Percentiles rank a stretch among this genome's conserved stretches.
Evolutionary conservation across 2,329 filamentous ascomycete species (phyloP).

Genomic region (Biscogniauxia mediterranea): DNA sequence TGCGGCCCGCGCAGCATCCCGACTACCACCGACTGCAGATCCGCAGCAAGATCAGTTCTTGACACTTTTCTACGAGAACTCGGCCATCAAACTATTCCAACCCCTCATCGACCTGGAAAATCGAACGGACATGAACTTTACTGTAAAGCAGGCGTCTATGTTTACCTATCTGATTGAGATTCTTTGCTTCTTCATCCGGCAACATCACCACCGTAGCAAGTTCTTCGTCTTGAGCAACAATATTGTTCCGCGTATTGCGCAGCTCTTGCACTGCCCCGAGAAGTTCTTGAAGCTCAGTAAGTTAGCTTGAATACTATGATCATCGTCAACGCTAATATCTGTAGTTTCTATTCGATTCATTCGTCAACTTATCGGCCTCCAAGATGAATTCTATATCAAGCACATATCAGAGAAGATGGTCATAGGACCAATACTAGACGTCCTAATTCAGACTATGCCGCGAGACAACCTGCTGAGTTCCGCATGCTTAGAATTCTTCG

Average conservation of each 20-base stretch:
- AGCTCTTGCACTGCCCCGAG: slow-evolving; percentile 78
- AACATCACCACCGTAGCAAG: slow-evolving; percentile 83
- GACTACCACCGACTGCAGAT: slow-evolving; percentile 48
- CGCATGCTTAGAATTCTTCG: slow-evolving; percentile 90
- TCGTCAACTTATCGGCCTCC: slow-evolving; percentile 77
- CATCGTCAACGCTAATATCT: slow-evolving; percentile 8
- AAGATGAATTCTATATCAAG: slow-evolving; percentile 88
- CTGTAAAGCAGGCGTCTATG: slow-evolving; percentile 82
- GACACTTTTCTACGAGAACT: slow-evolving; percentile 84
- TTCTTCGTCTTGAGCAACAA: slow-evolving; percentile 82
- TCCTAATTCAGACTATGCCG: slow-evolving; percentile 81
- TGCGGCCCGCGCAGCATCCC: slow-evolving; percentile 57
- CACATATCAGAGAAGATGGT: slow-evolving; percentile 80
- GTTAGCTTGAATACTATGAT: slow-evolving; percentile 30
- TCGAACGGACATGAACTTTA: slow-evolving; percentile 66
- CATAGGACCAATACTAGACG: slow-evolving; percentile 79
- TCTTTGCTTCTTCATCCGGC: slow-evolving; percentile 87
- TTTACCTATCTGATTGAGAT: slow-evolving; percentile 91
- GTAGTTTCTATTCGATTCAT: slow-evolving; percentile 90
- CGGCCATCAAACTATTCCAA: slow-evolving; percentile 80
- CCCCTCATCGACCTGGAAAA: slow-evolving; percentile 79
- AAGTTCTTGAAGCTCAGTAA: slow-evolving; percentile 89
- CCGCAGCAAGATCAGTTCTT: slow-evolving; percentile 84
- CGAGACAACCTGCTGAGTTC: slow-evolving; percentile 93
- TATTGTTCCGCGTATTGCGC: slow-evolving; percentile 74